Conservation (phyloP, 176 grass and related monocot species). For the Hyparrhenia diplandra region DNA sequence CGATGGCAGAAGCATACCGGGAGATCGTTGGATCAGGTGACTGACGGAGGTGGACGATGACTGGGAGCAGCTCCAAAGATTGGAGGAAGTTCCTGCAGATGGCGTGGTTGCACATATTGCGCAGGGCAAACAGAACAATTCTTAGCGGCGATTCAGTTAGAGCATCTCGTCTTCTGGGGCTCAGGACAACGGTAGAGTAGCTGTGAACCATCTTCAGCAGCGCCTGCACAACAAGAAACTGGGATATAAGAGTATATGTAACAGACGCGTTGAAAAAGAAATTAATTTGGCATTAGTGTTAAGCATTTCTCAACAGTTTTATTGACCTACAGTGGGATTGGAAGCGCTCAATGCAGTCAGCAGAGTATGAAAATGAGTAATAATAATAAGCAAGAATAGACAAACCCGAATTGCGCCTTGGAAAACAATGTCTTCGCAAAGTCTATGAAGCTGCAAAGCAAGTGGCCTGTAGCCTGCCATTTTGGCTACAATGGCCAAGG, state of each 20-base stretch:
- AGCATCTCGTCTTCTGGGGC: slow-evolving; percentile 65
- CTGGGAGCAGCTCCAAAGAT: slow-evolving; percentile 63
- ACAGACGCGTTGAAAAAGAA: not conserved
- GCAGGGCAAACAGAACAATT: slow-evolving; percentile 79
- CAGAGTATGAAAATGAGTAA: no score
- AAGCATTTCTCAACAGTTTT: no score
- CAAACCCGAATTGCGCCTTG: no score
- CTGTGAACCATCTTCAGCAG: slow-evolving; percentile 68
- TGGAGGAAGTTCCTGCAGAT: slow-evolving; percentile 68
- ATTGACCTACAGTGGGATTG: no score
- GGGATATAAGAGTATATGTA: not conserved
- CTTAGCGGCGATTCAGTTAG: slow-evolving; percentile 76
- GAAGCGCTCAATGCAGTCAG: no score
- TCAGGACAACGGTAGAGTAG: slow-evolving; percentile 65
- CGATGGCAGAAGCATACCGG: slow-evolving; percentile 67
- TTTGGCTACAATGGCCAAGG: no score
- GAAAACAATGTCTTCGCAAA: no score
- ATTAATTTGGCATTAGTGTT: no score
- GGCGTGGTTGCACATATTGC: slow-evolving; percentile 82
- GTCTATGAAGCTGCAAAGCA: no score
- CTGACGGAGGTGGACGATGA: slow-evolving; percentile 64
- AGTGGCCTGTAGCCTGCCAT: no score
- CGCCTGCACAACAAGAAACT: slow-evolving; percentile 47
- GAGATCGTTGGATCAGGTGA: slow-evolving; percentile 64
- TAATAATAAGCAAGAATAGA: no score